Evolutionary conservation across 73 alveolate genomes (phyloP).

Genomic region (Tetrahymena malaccensis): DNA sequence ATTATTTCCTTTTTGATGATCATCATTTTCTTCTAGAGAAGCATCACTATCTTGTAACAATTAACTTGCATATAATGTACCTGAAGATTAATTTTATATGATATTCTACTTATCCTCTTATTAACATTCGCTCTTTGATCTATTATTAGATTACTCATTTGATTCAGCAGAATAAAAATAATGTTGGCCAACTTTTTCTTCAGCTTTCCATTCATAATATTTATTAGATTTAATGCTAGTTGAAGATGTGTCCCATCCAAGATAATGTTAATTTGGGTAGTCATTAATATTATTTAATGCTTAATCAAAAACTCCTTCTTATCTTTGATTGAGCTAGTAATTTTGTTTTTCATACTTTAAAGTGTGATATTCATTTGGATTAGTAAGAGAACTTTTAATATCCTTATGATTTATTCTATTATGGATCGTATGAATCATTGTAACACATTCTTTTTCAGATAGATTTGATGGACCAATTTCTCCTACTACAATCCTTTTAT

Average conservation of each 20-base stretch:
- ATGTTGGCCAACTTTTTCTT: not conserved
- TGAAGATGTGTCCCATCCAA: not conserved
- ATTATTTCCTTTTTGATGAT: not conserved
- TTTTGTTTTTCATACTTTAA: not conserved
- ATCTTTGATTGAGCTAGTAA: not conserved
- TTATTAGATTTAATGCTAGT: not conserved
- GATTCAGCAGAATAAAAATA: not conserved
- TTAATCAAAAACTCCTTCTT: not conserved
- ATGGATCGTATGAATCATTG: not conserved
- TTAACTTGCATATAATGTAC: too few species aligned
- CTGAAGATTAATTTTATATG: not conserved
- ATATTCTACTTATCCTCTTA: not conserved
- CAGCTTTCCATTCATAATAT: not conserved
- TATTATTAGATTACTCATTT: too few species aligned
- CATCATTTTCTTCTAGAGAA: too few species aligned
- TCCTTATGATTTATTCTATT: not conserved
- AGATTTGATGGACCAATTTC: not conserved
- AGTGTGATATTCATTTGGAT: not conserved
- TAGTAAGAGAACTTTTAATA: not conserved
- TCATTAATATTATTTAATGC: not conserved
- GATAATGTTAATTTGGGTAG: not conserved
- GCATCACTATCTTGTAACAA: not conserved
- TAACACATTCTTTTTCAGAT: not conserved
- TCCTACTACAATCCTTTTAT: not conserved
- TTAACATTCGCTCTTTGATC: too few species aligned